A percentile compares a stretch with the other conserved stretches of the same genome.
Evolutionary conservation across 2,329 filamentous ascomycete species (phyloP).

Genomic region (Zymoseptoria crescenta): DNA sequence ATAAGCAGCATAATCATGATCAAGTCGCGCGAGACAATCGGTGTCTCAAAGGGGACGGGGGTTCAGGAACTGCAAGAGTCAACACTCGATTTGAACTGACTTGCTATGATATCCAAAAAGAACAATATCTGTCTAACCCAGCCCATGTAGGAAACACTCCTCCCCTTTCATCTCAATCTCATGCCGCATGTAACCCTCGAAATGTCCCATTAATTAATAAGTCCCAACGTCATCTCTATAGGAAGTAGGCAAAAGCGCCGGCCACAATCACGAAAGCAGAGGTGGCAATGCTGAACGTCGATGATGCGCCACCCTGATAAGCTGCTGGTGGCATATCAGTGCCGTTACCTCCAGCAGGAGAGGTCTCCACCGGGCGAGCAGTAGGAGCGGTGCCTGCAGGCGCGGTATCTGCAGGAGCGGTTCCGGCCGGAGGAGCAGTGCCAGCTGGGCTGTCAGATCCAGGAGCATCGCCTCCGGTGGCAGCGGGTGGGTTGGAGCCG

Average conservation of each 20-base stretch:
- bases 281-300: neutral
- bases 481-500: constrained; percentile 2
- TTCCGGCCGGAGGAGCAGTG: constrained; percentile 6
- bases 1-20: neutral
- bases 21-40: neutral
- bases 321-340: neutral
- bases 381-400: neutral
- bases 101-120: neutral
- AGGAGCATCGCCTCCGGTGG: constrained; percentile 5
- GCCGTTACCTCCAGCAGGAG: neutral
- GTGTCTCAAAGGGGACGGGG: neutral
- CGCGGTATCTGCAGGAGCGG: neutral
- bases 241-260: neutral
- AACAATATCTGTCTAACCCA: neutral
- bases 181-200: neutral
- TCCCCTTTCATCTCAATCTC: neutral
- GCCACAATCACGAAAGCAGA: neutral
- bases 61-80: neutral
- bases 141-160: neutral
- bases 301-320: neutral
- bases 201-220: constrained; percentile 1
- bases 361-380: neutral
- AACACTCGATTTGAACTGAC: neutral
- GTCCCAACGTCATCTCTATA: neutral
- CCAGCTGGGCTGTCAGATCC: constrained; percentile 1